Conservation (phyloP, 2,329 filamentous ascomycete genomes). For the Penicillium sp. region DNA sequence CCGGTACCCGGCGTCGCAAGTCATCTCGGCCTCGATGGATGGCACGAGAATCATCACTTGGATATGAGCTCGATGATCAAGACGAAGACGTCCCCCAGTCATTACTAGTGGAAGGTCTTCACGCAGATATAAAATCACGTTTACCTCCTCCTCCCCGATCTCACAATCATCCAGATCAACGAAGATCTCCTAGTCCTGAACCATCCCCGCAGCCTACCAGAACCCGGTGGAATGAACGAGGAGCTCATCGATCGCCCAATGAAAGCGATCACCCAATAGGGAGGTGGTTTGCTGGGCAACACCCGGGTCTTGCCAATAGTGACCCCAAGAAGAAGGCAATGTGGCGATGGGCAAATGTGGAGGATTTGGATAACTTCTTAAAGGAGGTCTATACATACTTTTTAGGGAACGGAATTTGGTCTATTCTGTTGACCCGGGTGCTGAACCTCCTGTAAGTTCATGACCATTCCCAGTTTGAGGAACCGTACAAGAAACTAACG, state of each 20-base stretch:
- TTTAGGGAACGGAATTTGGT: conserved; percentile 77
- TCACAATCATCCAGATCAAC: conserved; percentile 25
- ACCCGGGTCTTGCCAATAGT: conserved; percentile 42
- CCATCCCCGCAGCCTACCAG: conserved; percentile 45
- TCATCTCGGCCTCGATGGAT: conserved; percentile 35
- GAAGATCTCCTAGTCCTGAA: conserved; percentile 30
- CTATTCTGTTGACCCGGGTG: conserved; percentile 70
- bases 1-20: conserved; percentile 28
- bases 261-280: conserved; percentile 21
- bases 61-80: conserved; percentile 49
- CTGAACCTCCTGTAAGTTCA: conserved; percentile 70
- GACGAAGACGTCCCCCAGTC: conserved; percentile 66
- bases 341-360: conserved; percentile 90
- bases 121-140: conserved; percentile 39
- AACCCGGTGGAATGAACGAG: conserved; percentile 53
- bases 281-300: conserved; percentile 30
- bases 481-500: background rate
- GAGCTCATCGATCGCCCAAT: conserved; percentile 43
- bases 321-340: conserved; percentile 74
- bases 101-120: conserved; percentile 57
- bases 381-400: conserved; percentile 85
- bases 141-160: conserved; percentile 36
- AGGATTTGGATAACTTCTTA: conserved; percentile 85
- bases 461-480: background rate
- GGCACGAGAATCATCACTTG: conserved; percentile 26